A percentile compares a stretch with the other conserved stretches of the same genome.
Conservation (phyloP, 805 yeast species). For the Candida yuanshanica region DNA sequence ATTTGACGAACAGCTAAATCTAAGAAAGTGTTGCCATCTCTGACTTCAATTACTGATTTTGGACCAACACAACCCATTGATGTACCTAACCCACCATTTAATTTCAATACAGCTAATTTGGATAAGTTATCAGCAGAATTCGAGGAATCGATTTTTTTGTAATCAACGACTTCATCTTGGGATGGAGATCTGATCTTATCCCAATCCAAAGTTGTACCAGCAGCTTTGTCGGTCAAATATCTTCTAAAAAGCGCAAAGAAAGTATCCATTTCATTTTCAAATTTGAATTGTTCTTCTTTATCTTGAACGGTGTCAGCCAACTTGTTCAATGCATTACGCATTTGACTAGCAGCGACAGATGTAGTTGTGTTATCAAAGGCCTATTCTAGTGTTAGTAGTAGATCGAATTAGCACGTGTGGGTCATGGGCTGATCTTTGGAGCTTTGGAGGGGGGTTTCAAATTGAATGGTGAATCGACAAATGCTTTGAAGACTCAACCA, state of each 20-base stretch:
- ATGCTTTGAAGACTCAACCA: too few relatives aligned
- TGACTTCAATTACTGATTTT: conserved; percentile 94
- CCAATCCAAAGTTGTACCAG: conserved; percentile 85
- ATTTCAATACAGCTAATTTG: conserved; percentile 90
- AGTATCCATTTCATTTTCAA: conserved; percentile 90
- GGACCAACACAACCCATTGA: conserved; percentile 99
- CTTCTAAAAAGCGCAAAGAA: conserved; percentile 92
- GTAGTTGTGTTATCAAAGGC: conserved; percentile 95
- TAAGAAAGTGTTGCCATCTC: conserved; percentile 96
- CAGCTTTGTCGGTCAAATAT: conserved; percentile 83
- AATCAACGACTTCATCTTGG: conserved; percentile 83
- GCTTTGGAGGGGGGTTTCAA: background rate
- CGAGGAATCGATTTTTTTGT: conserved; percentile 41
- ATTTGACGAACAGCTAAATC: conserved; percentile 96
- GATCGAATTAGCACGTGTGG: too few relatives aligned
- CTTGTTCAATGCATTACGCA: conserved; percentile 92
- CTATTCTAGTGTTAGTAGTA: conserved; percentile 29
- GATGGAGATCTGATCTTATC: conserved; percentile 91
- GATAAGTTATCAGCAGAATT: conserved; percentile 43
- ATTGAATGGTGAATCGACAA: background rate
- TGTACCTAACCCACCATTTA: conserved; percentile 98
- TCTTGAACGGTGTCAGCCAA: conserved; percentile 76
- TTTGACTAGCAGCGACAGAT: conserved; percentile 92
- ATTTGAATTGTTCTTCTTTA: conserved; percentile 42
- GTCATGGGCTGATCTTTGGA: background rate